Percentiles rank a stretch among this genome's conserved stretches.
Conservation (phyloP, 129 eudicot species). For the Ambrosia artemisiifolia region DNA sequence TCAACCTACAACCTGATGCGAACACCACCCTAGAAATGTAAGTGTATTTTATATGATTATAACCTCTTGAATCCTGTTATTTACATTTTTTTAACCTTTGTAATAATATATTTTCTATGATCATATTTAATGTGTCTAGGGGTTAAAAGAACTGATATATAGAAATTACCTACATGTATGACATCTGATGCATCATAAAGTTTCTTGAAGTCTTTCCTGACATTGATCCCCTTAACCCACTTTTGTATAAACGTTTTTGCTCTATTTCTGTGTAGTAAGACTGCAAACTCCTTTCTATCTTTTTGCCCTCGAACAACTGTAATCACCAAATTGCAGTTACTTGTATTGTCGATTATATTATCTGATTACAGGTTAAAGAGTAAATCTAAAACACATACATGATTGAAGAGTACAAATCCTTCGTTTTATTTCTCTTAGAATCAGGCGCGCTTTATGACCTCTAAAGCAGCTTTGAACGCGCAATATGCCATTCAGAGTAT, state of each 20-base stretch:
- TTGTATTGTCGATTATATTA: neutral
- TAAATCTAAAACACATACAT: slow-evolving; percentile 41
- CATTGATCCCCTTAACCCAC: slow-evolving; percentile 44
- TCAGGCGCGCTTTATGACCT: slow-evolving; percentile 83
- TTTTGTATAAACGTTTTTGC: slow-evolving; percentile 71
- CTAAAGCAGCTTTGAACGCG: slow-evolving; percentile 93
- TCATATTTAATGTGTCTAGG: neutral
- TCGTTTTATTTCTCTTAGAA: slow-evolving; percentile 45
- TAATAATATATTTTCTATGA: neutral
- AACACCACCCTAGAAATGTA: neutral
- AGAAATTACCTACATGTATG: slow-evolving; percentile 61
- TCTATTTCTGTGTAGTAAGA: slow-evolving; percentile 54
- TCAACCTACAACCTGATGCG: neutral
- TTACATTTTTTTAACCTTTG: neutral
- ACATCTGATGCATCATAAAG: slow-evolving; percentile 47
- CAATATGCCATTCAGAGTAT: slow-evolving; percentile 80
- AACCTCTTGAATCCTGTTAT: neutral
- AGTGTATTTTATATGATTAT: neutral
- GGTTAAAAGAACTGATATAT: slow-evolving; percentile 2
- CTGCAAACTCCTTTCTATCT: slow-evolving; percentile 60
- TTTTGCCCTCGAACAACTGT: slow-evolving; percentile 77
- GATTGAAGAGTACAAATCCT: slow-evolving; percentile 71
- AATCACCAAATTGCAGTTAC: slow-evolving; percentile 11
- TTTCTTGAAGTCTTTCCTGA: slow-evolving; percentile 41
- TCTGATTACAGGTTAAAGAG: neutral